A percentile compares a stretch with the other conserved stretches of the same genome.
Evolutionary conservation across 2,329 filamentous ascomycete species (phyloP).

Genomic region (Penicillium concentricum): DNA sequence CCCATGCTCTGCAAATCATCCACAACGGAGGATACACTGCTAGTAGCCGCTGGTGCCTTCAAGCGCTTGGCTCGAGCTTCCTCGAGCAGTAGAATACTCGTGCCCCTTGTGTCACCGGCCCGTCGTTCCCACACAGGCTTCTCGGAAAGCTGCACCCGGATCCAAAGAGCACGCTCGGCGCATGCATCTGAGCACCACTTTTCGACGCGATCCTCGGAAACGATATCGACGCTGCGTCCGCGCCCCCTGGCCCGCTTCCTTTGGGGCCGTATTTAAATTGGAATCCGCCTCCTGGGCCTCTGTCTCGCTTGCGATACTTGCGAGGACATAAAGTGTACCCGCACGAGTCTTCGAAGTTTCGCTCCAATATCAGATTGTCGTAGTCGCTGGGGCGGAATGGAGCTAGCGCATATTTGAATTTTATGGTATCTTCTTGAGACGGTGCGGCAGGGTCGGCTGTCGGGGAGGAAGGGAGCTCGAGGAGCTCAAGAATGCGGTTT

Average conservation of each 20-base stretch:
- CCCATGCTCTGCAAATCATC: slow-evolving; percentile 28
- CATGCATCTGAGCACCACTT: slow-evolving; percentile 85
- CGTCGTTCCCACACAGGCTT: slow-evolving; percentile 81
- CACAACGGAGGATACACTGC: slow-evolving; percentile 20
- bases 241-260: slow-evolving; percentile 46
- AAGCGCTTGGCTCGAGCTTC: slow-evolving; percentile 50
- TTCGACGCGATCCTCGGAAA: slow-evolving; percentile 70
- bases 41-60: slow-evolving; percentile 20
- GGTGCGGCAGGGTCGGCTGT: slow-evolving; percentile 54
- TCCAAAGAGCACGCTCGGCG: slow-evolving; percentile 74
- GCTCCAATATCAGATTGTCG: slow-evolving; percentile 82
- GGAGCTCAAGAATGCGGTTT: slow-evolving; percentile 68
- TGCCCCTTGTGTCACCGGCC: slow-evolving; percentile 47
- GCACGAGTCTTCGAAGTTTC: slow-evolving; percentile 78
- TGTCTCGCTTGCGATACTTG: slow-evolving; percentile 57
- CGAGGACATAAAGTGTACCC: slow-evolving; percentile 78
- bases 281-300: slow-evolving; percentile 58
- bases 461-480: slow-evolving; percentile 58
- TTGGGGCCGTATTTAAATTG: slow-evolving; percentile 62
- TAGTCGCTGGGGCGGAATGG: slow-evolving; percentile 86
- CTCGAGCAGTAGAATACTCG: slow-evolving; percentile 63
- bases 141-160: slow-evolving; percentile 84
- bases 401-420: slow-evolving; percentile 66
- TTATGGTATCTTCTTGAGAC: slow-evolving; percentile 58
- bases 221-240: slow-evolving; percentile 62